Evolutionary conservation across 768 basidiomycete species (phyloP).

Genomic region (Boletus rubescentipes): DNA sequence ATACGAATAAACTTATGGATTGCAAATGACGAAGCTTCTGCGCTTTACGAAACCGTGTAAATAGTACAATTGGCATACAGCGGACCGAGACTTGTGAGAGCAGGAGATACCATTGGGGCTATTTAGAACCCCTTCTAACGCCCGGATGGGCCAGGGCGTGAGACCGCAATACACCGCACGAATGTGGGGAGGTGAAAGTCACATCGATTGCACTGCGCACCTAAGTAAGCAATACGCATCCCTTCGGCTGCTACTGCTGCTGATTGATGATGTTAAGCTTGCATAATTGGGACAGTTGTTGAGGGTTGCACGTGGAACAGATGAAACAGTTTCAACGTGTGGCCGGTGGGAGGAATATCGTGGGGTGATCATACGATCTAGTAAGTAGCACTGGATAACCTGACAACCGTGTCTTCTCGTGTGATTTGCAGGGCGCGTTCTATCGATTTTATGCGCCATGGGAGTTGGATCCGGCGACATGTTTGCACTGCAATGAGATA

Average conservation of each 20-base stretch:
- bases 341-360: not conserved
- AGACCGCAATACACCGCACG: not conserved
- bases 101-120: conserved; percentile 3
- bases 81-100: conserved; percentile 1
- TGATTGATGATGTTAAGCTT: not conserved
- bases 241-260: not conserved
- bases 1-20: not conserved
- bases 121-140: not conserved
- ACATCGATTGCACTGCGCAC: not conserved
- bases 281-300: no score
- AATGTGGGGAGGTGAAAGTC: not conserved
- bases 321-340: conserved; percentile 6
- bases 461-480: no score
- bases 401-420: not conserved
- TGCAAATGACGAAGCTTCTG: not conserved
- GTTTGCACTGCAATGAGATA: not conserved
- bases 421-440: not conserved
- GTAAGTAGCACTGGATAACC: not conserved
- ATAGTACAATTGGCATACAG: not conserved
- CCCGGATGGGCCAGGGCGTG: not conserved
- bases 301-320: conserved; percentile 16
- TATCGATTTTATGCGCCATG: not conserved
- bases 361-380: not conserved
- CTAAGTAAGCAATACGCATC: not conserved
- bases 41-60: not conserved